Base-by-base conservation (phyloP, 2,329 filamentous ascomycete species). In the Xylaria arbuscula region DNA sequence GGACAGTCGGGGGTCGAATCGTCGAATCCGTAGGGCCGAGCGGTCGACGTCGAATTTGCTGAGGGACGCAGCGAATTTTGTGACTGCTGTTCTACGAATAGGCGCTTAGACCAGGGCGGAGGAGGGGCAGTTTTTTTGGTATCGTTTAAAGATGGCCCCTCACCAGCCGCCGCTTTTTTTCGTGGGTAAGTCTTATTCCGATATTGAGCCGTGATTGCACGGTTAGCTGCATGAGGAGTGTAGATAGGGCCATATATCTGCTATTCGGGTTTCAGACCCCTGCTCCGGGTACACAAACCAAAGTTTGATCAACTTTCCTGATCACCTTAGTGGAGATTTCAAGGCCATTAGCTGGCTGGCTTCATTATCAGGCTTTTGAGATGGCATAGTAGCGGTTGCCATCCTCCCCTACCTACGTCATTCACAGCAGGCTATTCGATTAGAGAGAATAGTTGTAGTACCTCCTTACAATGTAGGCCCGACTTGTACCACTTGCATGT, bases 81-180 rank as follows among this genome's bases (percentile, higher is more conserved):
- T 70, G 68, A 72, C 70, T 70, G 36, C 54, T 38, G 47, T 36
- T 64, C 62, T 56, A 24, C 60, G 54, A 47, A 62, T 24, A 34
- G 57, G 57, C 62, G 70, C 70, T 68, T 34, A 68, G 70, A 42
- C 68, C 65, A 48, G 10, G 19, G 45, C 19, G 45, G 8, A 70
- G 50, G 70, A 72, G 70, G 70, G 70, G 70, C 70, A 72, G 32
- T 70, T 60, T 70, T 68, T 66, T 62, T 48, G 50, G 36, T 63
- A 58, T 67, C 54, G 53, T 51, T 50, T 60, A 64, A 47, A 47
- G 54, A 62, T 22, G 59, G 63, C 60, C 67, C 65, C 64, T 66
- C 70, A 62, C 32, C 55, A 62, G 57, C 58, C 24, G 54, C 58
- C 51, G 54, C 55, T 62, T 64, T 71, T 71, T 71, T 66, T 70